Base-by-base conservation (phyloP, 2,329 filamentous ascomycete species). In the Aureobasidium sp. region DNA sequence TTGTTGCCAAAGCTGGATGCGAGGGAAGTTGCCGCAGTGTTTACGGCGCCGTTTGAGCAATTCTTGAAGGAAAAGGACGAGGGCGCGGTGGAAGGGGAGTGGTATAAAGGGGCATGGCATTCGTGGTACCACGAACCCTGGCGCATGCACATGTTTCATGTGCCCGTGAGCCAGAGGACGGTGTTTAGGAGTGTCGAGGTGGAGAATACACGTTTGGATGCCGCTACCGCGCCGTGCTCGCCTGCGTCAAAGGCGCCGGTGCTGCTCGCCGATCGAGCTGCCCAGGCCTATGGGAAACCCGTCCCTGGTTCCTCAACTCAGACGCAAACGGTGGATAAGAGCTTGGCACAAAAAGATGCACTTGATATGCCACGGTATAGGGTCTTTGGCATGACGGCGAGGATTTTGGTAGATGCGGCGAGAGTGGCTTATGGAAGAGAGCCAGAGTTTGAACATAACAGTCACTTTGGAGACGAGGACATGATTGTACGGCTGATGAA, bases 301-400 rank as follows among this genome's bases (percentile, higher is more conserved):
- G 47, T 27, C 14, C 39, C 62, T 45, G 48, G 44, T 12, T 47
- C 44, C 12, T 55, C 20, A 2, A 41, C 81, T 65, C 78, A 77
- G 64, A 76, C 22, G 12, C 22, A 81, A 64, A 73, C 81, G 48
- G 77, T 11, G n/a, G 29, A 57, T 1, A 36, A 45, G 48, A 56
- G 6, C 20, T n/a, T 36, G 17, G 37, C 36, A 17, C 42, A 49
- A 9, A 47, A 42, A 37, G 69, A 72, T 62, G 66, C 70, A 17
- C 59, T 71, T 29, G 61, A 68, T 27, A 68, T 72, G 63, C 67
- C 71, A 6, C 64, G 72, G 41, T 96, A 94, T 75, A 86, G 89
- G 67, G 91, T 97, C 5, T 97, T 92, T 83, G 93, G 93, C 17
- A 93, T 97, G 90, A 97, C 93, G 59, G 93, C 91, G 2, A 81